These are phyloP conservation scores for Veloboletus limbatus DNA, from an alignment of 1,284 basidiomycete species.

Conservation along the genomic window DNA sequence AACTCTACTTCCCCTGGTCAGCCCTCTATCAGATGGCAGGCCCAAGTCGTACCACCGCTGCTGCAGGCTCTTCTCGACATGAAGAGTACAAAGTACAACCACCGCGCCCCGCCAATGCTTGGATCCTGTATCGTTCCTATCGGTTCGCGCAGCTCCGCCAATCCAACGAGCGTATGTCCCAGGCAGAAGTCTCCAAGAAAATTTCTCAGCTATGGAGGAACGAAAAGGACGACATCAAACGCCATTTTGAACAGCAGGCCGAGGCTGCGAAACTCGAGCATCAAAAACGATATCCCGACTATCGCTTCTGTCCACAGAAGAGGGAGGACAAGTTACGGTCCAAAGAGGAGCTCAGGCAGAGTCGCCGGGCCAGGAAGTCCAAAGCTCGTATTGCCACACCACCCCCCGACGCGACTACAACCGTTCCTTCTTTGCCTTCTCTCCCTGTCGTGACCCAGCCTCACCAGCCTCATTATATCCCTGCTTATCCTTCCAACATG, in stretches of 20 bases:
- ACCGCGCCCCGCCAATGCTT: constrained; percentile 83
- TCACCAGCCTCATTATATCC: no score
- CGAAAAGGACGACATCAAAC: constrained; percentile 51
- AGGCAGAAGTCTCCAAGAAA: constrained; percentile 70
- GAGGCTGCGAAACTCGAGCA: constrained; percentile 71
- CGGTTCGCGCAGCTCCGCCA: constrained; percentile 47
- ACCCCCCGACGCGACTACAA: constrained; percentile 1
- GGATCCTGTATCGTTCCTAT: constrained; percentile 87
- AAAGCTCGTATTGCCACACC: constrained; percentile 14
- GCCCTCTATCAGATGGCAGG: constrained; percentile 20
- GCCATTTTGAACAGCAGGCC: constrained; percentile 68
- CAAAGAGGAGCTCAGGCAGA: constrained; percentile 44
- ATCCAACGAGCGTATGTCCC: constrained; percentile 45
- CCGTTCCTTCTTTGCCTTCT: neutral
- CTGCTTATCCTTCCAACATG: constrained; percentile 4
- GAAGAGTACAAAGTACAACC: constrained; percentile 36
- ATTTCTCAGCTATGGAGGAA: constrained; percentile 71
- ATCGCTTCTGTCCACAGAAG: constrained; percentile 70
- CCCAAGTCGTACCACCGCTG: constrained; percentile 8
- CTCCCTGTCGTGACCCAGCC: constrained; percentile 3
- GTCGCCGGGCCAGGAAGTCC: constrained; percentile 32
- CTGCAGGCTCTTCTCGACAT: constrained; percentile 16
- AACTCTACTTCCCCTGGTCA: constrained; percentile 6
- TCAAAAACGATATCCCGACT: constrained; percentile 59
- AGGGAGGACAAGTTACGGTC: constrained; percentile 58